Evolutionary conservation across 148 eudicot species (phyloP), one percentile per base, ranked within the genome.

Genomic region (Heliamphora exappendiculata): DNA sequence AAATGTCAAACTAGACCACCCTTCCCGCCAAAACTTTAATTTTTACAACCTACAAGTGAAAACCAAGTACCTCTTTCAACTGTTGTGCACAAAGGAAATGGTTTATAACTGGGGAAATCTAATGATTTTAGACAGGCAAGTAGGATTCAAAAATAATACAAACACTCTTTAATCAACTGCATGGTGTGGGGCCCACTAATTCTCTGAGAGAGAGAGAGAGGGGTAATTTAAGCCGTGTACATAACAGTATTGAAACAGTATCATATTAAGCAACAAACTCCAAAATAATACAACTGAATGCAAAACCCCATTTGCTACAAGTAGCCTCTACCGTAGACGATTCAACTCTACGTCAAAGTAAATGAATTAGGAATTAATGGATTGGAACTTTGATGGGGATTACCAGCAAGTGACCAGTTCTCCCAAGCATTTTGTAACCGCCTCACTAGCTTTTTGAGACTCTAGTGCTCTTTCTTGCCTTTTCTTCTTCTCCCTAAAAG

Each of bases 401-500:
- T 60, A 62, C 42, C 72, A 69, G 54, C 63, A 65, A 34, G 31
- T 42, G 44, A 39, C 20, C 55, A 31, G 20, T 28, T 88, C 78
- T 2, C 78, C 85, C 75, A 72, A 55, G 49, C 83, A 92, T 80
- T 81, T 84, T 50, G 83, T 72, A 50, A 91, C 71, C 17, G 97
- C 85, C 80, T 87, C 90, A n/a, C 75, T 89, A 50, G 97, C 88
- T 69, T 88, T 88, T 72, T 82, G 93, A 42, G 86, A 72, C 70
- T 79, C 85, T 29, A 81, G n/a, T n/a, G n/a, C 73, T 75, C 97
- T 87, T 81, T 91, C 97, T 76, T 78, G 87, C 80, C 74, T 81
- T 76, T 91, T 91, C 87, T 91, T 91, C 86, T 89, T 91, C 87
- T 91, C 97, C 79, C 97, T 91, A 83, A 67, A 86, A 78, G 55